Evolutionary conservation across 2,329 filamentous ascomycete genomes (phyloP), one percentile per base, ranked within the genome.

Genomic region (Zalaria obscura): DNA sequence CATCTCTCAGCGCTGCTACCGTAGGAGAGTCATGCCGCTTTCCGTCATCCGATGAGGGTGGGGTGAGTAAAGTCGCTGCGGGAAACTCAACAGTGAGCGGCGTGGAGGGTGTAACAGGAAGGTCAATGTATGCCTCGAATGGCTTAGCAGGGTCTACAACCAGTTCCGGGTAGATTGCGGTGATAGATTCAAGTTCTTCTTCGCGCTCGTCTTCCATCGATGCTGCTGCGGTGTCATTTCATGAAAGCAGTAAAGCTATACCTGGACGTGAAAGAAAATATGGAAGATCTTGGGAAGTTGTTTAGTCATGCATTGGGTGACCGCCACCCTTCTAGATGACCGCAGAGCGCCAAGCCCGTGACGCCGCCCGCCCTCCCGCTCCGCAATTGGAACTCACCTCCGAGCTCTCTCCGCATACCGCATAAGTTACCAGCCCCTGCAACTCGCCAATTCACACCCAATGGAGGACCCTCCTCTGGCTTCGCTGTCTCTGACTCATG

Each of bases 401-500:
- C 18, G 18, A 18, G 18, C 18, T 18, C 18, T 18, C 18, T 18
- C 18, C 18, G 18, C 18, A 18, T 18, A 18, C 18, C 18, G 18
- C 18, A 18, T 18, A 18, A 18, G 18, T 18, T 18, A 18, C 18
- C 18, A 18, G 18, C 18, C 18, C 18, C 18, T 18, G 18, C 18
- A 18, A 18, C 18, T 18, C 18, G 18, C 18, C 18, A 18, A 18
- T 18, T 18, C 18, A 18, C 18, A 18, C 18, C 18, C 25, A 32
- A 70, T 70, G 66, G 64, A 70, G 36, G 59, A 61, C 26, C 59
- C 67, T 25, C 78, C 83, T 34, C 69, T 96, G 43, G 86, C 88
- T 40, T 96, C 89, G 25, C 74, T 98, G 46, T 94, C 89, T 40
- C 67, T 98, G 51, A 96, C 91, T 7, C 89, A 96, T 66, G 88